Base-by-base conservation (phyloP, 1,139 yeast species). In the Pichia sp. region DNA sequence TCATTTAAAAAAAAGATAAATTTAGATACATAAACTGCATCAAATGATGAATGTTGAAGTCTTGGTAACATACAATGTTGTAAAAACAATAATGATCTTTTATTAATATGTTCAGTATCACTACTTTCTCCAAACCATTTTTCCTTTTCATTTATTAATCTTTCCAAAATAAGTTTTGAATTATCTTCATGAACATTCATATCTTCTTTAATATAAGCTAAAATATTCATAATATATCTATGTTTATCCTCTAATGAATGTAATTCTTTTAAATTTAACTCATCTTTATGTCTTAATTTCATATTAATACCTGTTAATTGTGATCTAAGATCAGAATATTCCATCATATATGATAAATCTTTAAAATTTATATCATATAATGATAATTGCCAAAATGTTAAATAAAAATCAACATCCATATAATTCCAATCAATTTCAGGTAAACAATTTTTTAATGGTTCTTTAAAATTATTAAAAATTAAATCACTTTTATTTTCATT, bases 31-130 rank as follows among this genome's bases (percentile, higher is more conserved):
- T 66, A 88, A 1, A 83, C 70, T 0, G 97, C 96, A 64, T 89
- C 98, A 48, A 80, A 75, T 0, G 95, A 80, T 0, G 96, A 85
- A 51, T 82, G 87, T 3, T 82, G 60, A 3, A 81, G 73, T 52
- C 96, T 69, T 14, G 96, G 96, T 16, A 88, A 61, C 6, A 87
- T 55, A 60, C 96, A 86, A 41, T 64, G 63, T 46, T 82, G 80
- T 27, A 86, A 56, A 14, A 40, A 38, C 5, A 26, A n/a, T 16
- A 13, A 66, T 50, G 19, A 38, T 21, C 33, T 62, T 41, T 41
- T 38, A 8, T 42, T 24, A 6, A 20, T 10, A 57, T 59, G 43
- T n/a, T 58, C 56, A 14, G 52, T 54, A 9, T 46, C 51, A 6
- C 43, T 51, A 4, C 44, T 48, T n/a, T 47, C 51, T 1, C 40